These are phyloP conservation scores for Syzygium syzygioides DNA, from an alignment of 441 rosid genomes.

Conservation along the genomic window DNA sequence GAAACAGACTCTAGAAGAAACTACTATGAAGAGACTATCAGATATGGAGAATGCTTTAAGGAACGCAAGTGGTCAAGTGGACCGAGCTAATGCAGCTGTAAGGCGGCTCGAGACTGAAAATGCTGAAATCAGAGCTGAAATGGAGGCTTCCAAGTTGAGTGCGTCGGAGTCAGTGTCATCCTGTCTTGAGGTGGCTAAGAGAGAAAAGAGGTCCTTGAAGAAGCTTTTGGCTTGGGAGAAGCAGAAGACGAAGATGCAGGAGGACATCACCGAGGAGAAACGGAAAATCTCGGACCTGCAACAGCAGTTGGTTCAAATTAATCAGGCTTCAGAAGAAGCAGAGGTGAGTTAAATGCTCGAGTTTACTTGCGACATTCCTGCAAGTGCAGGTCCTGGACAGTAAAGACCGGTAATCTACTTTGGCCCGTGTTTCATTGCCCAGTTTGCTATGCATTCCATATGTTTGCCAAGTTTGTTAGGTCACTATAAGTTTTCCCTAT, in stretches of 20 bases:
- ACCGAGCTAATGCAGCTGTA: constrained; percentile 64
- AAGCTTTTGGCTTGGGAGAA: constrained; percentile 86
- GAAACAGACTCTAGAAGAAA: constrained; percentile 69
- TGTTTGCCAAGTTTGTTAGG: neutral
- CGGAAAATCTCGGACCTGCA: constrained; percentile 63
- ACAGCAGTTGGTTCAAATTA: constrained; percentile 40
- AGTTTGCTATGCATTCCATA: neutral
- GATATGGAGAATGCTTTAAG: constrained; percentile 86
- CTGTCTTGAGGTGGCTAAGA: constrained; percentile 68
- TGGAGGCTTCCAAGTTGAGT: constrained; percentile 87
- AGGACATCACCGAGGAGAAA: constrained; percentile 64
- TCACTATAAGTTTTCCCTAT: neutral
- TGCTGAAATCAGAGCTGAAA: constrained; percentile 90
- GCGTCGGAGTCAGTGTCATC: constrained; percentile 77
- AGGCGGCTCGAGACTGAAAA: constrained; percentile 75
- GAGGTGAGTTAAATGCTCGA: constrained; percentile 41
- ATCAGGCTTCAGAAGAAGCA: constrained; percentile 54
- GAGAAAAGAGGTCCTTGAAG: constrained; percentile 78
- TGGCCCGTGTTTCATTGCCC: neutral
- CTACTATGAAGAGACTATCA: constrained; percentile 66
- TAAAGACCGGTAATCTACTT: neutral
- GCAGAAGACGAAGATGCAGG: constrained; percentile 75
- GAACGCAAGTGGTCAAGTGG: constrained; percentile 78
- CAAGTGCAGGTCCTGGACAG: neutral
- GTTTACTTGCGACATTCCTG: neutral